A percentile compares a stretch with the other conserved stretches of the same genome.
Conservation (phyloP, 768 basidiomycete genomes). For the Tricholoma sp. region DNA sequence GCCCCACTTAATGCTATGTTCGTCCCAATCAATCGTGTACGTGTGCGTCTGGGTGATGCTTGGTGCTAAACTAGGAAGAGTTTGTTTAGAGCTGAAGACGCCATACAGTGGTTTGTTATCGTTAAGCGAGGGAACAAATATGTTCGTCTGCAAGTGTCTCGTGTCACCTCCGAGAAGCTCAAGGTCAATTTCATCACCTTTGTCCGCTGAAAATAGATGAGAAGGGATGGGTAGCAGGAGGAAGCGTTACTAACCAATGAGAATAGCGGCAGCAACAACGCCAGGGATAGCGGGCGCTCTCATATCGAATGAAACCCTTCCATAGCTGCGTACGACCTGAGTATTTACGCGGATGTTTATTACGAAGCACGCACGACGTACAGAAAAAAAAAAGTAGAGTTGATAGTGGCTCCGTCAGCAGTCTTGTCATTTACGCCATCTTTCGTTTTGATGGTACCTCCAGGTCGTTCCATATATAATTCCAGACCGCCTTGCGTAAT, state of each 20-base stretch:
- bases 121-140: constrained; percentile 28
- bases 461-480: constrained; percentile 27
- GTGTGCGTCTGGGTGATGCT: constrained; percentile 20
- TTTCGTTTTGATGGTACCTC: constrained; percentile 23
- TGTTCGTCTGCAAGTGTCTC: constrained; percentile 36
- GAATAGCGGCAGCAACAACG: constrained; percentile 35
- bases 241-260: constrained; percentile 21
- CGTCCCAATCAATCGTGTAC: constrained; percentile 37
- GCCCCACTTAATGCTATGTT: constrained; percentile 34
- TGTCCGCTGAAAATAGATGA: constrained; percentile 8
- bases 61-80: constrained; percentile 1
- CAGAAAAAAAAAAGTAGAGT: constrained; percentile 34
- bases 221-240: background rate
- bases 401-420: constrained; percentile 33
- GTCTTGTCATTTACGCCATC: constrained; percentile 30
- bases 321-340: constrained; percentile 21
- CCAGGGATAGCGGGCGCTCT: constrained; percentile 27
- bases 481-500: constrained; percentile 21
- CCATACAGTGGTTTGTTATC: constrained; percentile 31
- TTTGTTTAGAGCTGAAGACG: constrained; percentile 29
- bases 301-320: constrained; percentile 30
- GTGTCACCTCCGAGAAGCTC: constrained; percentile 36
- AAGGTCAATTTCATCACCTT: constrained; percentile 37
- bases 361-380: constrained; percentile 11
- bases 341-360: background rate